Percentiles rank a stretch among this genome's conserved stretches.
Evolutionary conservation across 148 eudicot species (phyloP).

Genomic region (Amaranthus palmeri): DNA sequence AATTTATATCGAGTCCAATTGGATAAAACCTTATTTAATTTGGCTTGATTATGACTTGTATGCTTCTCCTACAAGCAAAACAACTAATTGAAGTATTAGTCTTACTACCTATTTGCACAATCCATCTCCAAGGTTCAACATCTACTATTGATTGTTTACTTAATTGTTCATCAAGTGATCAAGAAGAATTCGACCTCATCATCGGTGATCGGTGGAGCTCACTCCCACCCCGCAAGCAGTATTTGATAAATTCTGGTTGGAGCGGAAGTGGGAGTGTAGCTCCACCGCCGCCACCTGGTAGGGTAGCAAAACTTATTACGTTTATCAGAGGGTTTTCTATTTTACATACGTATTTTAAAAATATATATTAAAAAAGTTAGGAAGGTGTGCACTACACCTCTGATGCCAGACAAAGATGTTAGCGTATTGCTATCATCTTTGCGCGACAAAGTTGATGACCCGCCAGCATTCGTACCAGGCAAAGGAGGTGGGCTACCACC

Average conservation of each 20-base stretch:
- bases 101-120: neutral
- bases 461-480: slow-evolving; percentile 42
- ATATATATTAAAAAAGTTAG: neutral
- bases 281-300: slow-evolving; percentile 44
- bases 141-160: neutral
- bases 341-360: neutral
- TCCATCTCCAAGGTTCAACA: neutral
- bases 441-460: slow-evolving; percentile 27
- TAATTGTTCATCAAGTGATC: neutral
- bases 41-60: neutral
- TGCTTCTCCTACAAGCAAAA: neutral
- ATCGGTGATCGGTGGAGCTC: slow-evolving; percentile 32
- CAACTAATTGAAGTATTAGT: neutral
- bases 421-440: too few species aligned
- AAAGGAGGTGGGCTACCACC: slow-evolving; percentile 33
- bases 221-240: neutral
- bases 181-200: slow-evolving; percentile 28
- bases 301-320: neutral
- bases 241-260: neutral
- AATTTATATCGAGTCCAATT: too few species aligned
- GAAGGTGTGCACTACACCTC: neutral
- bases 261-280: slow-evolving; percentile 14
- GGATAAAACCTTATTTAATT: too few species aligned
- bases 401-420: neutral
- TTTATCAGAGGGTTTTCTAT: neutral